These are phyloP conservation scores for Rutidosis leptorrhynchoides DNA, from an alignment of 129 eudicot species.

Conservation along the genomic window DNA sequence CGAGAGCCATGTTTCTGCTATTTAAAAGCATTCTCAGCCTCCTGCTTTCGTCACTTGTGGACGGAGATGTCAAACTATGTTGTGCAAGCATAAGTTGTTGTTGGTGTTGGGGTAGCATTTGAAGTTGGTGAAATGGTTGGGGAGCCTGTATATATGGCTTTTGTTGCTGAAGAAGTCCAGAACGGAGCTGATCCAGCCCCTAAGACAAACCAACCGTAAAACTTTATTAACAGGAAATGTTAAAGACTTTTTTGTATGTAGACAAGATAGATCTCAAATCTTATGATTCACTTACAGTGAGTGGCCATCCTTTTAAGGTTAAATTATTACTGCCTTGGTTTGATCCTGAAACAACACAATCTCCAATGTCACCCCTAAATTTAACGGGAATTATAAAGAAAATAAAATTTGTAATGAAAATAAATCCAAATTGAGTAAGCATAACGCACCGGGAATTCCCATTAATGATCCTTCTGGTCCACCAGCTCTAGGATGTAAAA, in stretches of 20 bases:
- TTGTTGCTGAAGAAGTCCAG: slow-evolving; percentile 92
- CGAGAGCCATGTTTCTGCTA: slow-evolving; percentile 61
- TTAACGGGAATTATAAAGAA: no score
- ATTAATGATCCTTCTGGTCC: slow-evolving; percentile 86
- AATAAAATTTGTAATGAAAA: no score
- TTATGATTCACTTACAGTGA: slow-evolving; percentile 64
- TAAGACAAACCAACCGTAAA: no score
- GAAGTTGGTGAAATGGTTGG: slow-evolving; percentile 85
- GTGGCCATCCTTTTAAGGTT: slow-evolving; percentile 99
- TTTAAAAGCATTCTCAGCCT: slow-evolving; percentile 80
- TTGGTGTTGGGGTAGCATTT: slow-evolving; percentile 95
- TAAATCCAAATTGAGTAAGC: no score
- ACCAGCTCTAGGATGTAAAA: slow-evolving; percentile 81
- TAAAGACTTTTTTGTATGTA: no score
- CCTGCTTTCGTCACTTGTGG: slow-evolving; percentile 86
- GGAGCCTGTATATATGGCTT: slow-evolving; percentile 89
- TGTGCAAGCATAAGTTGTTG: slow-evolving; percentile 91
- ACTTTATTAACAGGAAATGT: no score
- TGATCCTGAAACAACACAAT: no score
- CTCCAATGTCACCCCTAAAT: no score
- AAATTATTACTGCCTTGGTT: slow-evolving; percentile 89
- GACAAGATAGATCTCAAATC: no score
- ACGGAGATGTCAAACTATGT: slow-evolving; percentile 78
- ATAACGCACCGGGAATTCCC: slow-evolving; percentile 69
- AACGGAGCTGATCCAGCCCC: slow-evolving; percentile 81